Evolutionary conservation across 768 basidiomycete species (phyloP).

Genomic region (Tulasnella sp.): DNA sequence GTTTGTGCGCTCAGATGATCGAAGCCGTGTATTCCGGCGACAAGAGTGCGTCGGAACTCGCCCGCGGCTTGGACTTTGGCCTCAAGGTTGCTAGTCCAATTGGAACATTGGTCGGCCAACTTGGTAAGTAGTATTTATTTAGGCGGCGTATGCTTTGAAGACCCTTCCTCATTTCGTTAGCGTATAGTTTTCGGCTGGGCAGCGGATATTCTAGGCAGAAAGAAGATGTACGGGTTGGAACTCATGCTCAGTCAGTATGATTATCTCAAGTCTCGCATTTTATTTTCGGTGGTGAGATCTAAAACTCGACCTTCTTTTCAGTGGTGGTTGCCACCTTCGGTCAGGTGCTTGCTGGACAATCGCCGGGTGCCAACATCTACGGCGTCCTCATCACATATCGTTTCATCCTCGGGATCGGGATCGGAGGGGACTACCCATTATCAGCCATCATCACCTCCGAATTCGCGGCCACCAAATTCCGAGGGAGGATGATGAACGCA

Average conservation of each 20-base stretch:
- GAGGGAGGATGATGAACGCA: conserved; percentile 21
- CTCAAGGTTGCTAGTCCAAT: conserved; percentile 30
- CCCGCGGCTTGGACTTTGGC: conserved; percentile 24
- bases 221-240: conserved; percentile 36
- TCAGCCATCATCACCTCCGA: conserved; percentile 20
- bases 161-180: no score
- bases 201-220: conserved; percentile 29
- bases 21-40: conserved; percentile 21
- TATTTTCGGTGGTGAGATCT: background rate
- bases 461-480: conserved; percentile 21
- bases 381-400: conserved; percentile 21
- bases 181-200: conserved; percentile 26
- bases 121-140: conserved; percentile 7
- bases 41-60: no score
- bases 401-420: conserved; percentile 21
- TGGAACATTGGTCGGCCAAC: conserved; percentile 29
- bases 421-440: conserved; percentile 21
- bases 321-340: conserved; percentile 31
- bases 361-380: conserved; percentile 18
- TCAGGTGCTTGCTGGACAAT: conserved; percentile 27
- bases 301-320: conserved; percentile 20
- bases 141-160: no score
- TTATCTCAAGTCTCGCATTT: background rate
- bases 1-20: conserved; percentile 15
- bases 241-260: conserved; percentile 20